Evolutionary conservation across 148 eudicot species (phyloP), one percentile per base, ranked within the genome.

Genomic region (Chenopodium formosanum): DNA sequence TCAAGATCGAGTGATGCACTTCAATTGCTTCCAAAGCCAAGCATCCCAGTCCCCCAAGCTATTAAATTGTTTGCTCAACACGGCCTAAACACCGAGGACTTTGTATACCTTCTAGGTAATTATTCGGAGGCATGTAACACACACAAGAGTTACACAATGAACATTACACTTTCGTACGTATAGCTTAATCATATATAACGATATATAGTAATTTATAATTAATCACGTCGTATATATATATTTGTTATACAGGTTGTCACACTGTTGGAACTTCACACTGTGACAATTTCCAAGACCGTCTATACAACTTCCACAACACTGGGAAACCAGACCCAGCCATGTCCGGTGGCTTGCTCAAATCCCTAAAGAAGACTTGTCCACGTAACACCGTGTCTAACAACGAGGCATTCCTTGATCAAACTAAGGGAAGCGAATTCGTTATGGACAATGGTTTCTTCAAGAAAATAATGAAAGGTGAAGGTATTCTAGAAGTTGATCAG

Each of bases 281-380:
- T 78, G n/a, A 1, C 1, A 83, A 66, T 48, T 78, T 83, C 48
- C 29, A 83, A 46, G 65, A 73, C 67, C 85, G 82, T 65, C 64
- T 83, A 16, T 83, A 78, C 85, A 50, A 83, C 76, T 78, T 29
- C 78, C 44, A 40, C 44, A 40, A 40, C 6, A 58, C 67, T 0
- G 74, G 85, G 16, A 73, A 29, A 44, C 44, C 81, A 11, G 85
- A 90, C 70, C 89, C 89, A 1, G 58, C 83, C 0, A 79, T 90
- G 29, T 81, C 80, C 85, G 13, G 81, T 0, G 82, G 74, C 13
- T 78, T 88, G 63, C 68, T 83, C 16, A 9, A 76, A 7, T 50
- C 82, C 19, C 87, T 90, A 9, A 73, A 46, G 20, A 80, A 73
- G 25, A 82, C 53, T 31, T 90, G 91, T 69, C 91, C 92, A 0